These are phyloP conservation scores for Fagopyrum esculentum DNA, from an alignment of 148 eudicot species.

Conservation along the genomic window DNA sequence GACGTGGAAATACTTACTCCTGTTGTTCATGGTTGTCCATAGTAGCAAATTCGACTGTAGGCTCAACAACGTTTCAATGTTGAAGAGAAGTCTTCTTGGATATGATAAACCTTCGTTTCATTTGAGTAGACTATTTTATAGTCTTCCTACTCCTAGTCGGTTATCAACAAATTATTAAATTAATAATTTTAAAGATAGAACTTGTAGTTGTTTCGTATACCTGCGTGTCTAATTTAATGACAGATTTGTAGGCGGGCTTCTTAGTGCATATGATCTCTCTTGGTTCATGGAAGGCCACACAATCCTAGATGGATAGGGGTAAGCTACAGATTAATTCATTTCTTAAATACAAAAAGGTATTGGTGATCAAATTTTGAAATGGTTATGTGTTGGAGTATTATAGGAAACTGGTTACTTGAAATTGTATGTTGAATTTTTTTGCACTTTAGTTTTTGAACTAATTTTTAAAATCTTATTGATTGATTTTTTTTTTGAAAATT, in stretches of 20 bases:
- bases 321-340: conserved; percentile 22
- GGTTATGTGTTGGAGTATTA: not conserved
- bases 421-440: not conserved
- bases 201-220: conserved; percentile 2
- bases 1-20: too few relatives aligned
- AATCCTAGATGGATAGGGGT: conserved; percentile 99
- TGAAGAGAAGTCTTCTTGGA: too few relatives aligned
- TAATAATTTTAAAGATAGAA: not conserved
- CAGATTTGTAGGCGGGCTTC: conserved; percentile 99
- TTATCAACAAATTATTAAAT: too few relatives aligned
- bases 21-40: too few relatives aligned
- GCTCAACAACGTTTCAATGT: too few relatives aligned
- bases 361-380: not conserved
- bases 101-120: too few relatives aligned
- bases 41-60: too few relatives aligned
- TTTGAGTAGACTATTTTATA: too few relatives aligned
- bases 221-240: conserved; percentile 13
- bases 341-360: not conserved
- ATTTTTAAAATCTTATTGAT: not conserved
- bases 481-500: too few relatives aligned
- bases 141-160: too few relatives aligned
- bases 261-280: conserved; percentile 93
- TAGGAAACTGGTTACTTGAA: not conserved
- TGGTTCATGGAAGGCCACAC: conserved; percentile 84
- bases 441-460: not conserved